A percentile compares a stretch with the other conserved stretches of the same genome.
These are phyloP conservation scores for Potentilla sterilis DNA, from an alignment of 306 rosid genomes.

Conservation along the genomic window DNA sequence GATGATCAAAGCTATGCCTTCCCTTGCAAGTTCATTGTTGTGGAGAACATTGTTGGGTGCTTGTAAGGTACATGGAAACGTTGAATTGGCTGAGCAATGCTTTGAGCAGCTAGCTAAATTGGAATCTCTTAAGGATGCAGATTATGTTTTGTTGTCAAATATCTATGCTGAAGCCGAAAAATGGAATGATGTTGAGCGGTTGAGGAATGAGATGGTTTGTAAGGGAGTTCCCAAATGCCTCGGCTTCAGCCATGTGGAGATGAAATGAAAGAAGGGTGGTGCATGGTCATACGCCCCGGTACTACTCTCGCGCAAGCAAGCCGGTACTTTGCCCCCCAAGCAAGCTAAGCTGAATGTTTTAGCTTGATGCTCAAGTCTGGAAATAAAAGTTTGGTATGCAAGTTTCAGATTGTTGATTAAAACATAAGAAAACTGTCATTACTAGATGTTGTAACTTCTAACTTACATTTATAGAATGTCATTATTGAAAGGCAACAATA, in stretches of 20 bases:
- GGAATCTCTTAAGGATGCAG: conserved; percentile 50
- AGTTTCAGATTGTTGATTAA: not conserved
- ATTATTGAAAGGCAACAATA: not conserved
- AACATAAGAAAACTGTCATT: not conserved
- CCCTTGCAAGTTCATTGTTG: conserved; percentile 32
- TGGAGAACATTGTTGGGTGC: conserved; percentile 75
- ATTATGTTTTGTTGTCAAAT: conserved; percentile 63
- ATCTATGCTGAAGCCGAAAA: conserved; percentile 60
- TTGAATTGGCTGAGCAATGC: conserved; percentile 53
- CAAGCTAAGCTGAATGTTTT: not conserved
- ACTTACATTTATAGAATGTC: not conserved
- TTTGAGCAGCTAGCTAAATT: conserved; percentile 50
- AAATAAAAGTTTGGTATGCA: not conserved
- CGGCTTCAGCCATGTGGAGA: conserved; percentile 53
- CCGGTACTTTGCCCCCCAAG: not conserved
- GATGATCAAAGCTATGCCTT: conserved; percentile 39
- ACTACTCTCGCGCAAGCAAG: not conserved
- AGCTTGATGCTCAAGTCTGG: not conserved
- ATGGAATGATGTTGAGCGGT: conserved; percentile 60
- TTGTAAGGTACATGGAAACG: conserved; percentile 50
- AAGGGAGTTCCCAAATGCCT: conserved; percentile 43
- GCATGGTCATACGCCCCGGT: not conserved
- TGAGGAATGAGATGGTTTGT: conserved; percentile 50
- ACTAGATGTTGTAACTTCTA: not conserved
- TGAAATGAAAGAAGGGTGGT: not conserved